Evolutionary conservation across 2,329 filamentous ascomycete species (phyloP), one percentile per base, ranked within the genome.

Genomic region (Neofusicoccum laricinum): DNA sequence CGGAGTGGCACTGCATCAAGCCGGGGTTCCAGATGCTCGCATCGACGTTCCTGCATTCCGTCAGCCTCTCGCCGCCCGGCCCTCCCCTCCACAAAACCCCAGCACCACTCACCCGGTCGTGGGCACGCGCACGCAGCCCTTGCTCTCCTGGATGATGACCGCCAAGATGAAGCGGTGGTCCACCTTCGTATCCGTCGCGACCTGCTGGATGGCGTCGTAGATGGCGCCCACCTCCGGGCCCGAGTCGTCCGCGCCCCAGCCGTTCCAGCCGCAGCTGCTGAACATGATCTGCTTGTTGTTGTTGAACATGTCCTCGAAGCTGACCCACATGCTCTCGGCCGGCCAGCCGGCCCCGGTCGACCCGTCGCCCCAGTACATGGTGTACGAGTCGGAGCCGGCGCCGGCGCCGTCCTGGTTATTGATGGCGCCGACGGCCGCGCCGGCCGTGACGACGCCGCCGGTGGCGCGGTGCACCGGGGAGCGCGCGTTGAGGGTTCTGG

Each of bases 1-100:
- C 79, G 46, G 77, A 71, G 69, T 79, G 79, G 14, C 71, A 72
- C 69, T 83, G 81, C 75, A 83, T 79, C n/a, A 83, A 66, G 2
- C 81, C 81, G 1, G 81, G 80, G 67, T 82, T 83, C 36, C 67
- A 66, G 67, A 78, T 74, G 38, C 71, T 59, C 8, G 55, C 40
- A 25, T 59, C 55, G 3, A 34, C 71, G 68, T 78, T 77, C 15
- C 55, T 59, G n/a, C 8, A 7, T 1, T 10, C 6, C 12, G 30
- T 59, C 30, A 59, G 55, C n/a, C 7, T 19, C 2, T 12, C 11
- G 11, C 40, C 4, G 17, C 3, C 3, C 21, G 25, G 4, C 10
- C 12, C 17, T 15, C 12, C 25, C 25, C 3, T 5, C 25, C 25
- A 5, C 25, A n/a, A n/a, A n/a, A n/a, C n/a, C n/a, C n/a, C n/a